Conservation (phyloP, 768 basidiomycete species). For the Agaricus subrufescens region DNA sequence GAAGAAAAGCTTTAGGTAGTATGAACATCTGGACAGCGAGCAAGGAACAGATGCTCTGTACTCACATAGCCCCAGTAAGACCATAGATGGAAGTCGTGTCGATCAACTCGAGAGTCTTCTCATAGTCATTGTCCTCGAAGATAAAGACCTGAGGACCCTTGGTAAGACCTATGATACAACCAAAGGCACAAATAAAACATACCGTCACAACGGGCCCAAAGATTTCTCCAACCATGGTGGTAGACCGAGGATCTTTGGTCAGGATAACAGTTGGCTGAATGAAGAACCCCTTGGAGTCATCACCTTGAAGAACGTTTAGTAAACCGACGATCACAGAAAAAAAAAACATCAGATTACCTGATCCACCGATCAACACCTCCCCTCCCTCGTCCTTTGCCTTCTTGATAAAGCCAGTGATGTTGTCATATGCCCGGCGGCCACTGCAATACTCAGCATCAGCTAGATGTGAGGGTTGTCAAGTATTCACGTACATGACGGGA, state of each 20-base stretch:
- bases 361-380: conserved; percentile 84
- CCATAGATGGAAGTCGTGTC: conserved; percentile 86
- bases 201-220: conserved; percentile 96
- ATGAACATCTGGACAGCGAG: conserved; percentile 10
- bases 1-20: conserved; percentile 60
- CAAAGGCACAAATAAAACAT: conserved; percentile 12
- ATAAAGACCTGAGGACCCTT: conserved; percentile 65
- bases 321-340: background rate
- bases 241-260: conserved; percentile 82
- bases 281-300: conserved; percentile 91
- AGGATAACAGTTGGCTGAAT: conserved; percentile 92
- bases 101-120: conserved; percentile 82
- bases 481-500: conserved; percentile 76
- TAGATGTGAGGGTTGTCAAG: background rate
- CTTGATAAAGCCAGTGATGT: conserved; percentile 74
- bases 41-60: conserved; percentile 9
- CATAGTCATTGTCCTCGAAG: conserved; percentile 83
- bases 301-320: conserved; percentile 37
- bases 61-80: conserved; percentile 91
- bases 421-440: conserved; percentile 84
- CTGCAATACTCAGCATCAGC: conserved; percentile 29
- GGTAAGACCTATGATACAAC: background rate
- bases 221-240: conserved; percentile 93
- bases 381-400: conserved; percentile 89
- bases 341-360: conserved; percentile 34